These are phyloP conservation scores for Papiliotrema flavescens DNA, from an alignment of 1,284 basidiomycete genomes.

Conservation along the genomic window DNA sequence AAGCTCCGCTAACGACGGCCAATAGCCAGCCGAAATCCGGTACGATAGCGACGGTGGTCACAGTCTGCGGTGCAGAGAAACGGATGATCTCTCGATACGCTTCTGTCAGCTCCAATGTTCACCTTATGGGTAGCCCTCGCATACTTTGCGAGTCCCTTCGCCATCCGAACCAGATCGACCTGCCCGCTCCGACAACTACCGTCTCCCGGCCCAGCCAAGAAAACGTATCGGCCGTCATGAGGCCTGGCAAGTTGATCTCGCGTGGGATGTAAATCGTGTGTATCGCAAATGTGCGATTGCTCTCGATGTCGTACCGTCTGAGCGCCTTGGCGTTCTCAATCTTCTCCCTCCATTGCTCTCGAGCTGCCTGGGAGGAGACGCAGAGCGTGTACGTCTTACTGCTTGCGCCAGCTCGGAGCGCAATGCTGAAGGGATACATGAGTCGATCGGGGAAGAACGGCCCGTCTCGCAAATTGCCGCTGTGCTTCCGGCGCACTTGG, in stretches of 20 bases:
- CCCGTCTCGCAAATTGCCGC: slow-evolving; percentile 5
- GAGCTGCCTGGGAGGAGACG: slow-evolving; percentile 11
- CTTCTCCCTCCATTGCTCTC: slow-evolving; percentile 33
- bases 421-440: slow-evolving; percentile 38
- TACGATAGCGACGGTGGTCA: slow-evolving; percentile 22
- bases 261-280: slow-evolving; percentile 21
- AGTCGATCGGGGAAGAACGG: slow-evolving; percentile 25
- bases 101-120: slow-evolving; percentile 3
- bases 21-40: slow-evolving; percentile 34
- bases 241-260: slow-evolving; percentile 13
- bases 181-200: slow-evolving; percentile 20
- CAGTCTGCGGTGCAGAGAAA: slow-evolving; percentile 15
- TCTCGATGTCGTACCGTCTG: slow-evolving; percentile 32
- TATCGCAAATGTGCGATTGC: slow-evolving; percentile 32
- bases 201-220: slow-evolving; percentile 28
- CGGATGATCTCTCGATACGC: slow-evolving; percentile 30
- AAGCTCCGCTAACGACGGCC: slow-evolving; percentile 19
- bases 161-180: slow-evolving; percentile 33
- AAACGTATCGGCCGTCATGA: slow-evolving; percentile 29
- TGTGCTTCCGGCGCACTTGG: slow-evolving; percentile 13
- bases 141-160: slow-evolving; percentile 24
- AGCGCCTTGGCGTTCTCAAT: slow-evolving; percentile 32
- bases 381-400: slow-evolving; percentile 32
- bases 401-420: slow-evolving; percentile 12
- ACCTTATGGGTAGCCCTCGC: background rate